These are phyloP conservation scores for Mycena kentingensis DNA, from an alignment of 768 basidiomycete species.

Conservation along the genomic window DNA sequence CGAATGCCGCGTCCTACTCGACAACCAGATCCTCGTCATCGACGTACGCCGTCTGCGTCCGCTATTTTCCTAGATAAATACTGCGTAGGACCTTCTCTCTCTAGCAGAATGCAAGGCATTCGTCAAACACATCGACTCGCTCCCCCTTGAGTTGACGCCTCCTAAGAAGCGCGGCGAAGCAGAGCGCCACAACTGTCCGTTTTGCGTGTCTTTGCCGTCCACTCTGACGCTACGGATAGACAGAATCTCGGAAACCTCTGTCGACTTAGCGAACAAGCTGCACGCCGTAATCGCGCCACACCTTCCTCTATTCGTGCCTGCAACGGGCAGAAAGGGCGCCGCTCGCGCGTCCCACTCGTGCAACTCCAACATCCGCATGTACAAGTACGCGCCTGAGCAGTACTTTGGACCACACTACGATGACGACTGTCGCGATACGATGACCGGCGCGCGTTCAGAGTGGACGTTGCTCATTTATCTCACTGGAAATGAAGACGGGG, in stretches of 20 bases:
- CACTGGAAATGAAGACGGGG: constrained; percentile 70
- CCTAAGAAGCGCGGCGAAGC: constrained; percentile 76
- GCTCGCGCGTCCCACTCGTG: constrained; percentile 51
- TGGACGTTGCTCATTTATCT: constrained; percentile 80
- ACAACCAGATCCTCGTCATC: constrained; percentile 66
- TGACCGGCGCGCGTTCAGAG: constrained; percentile 65
- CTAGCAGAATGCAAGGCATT: constrained; percentile 62
- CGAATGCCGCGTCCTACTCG: constrained; percentile 49
- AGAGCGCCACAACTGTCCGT: constrained; percentile 65
- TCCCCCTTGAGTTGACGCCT: constrained; percentile 66
- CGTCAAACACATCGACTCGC: constrained; percentile 57
- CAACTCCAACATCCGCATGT: constrained; percentile 75
- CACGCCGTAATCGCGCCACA: constrained; percentile 54
- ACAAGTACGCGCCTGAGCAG: constrained; percentile 64
- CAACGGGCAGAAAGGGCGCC: constrained; percentile 31
- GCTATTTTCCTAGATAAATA: not conserved
- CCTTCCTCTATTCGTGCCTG: constrained; percentile 55
- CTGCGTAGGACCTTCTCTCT: constrained; percentile 53
- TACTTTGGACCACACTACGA: constrained; percentile 81
- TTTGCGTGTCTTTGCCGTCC: not conserved
- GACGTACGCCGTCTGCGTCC: constrained; percentile 43
- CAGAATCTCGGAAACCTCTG: constrained; percentile 60
- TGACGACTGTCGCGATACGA: constrained; percentile 61
- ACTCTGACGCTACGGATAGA: constrained; percentile 32
- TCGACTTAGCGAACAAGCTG: constrained; percentile 57